phyloP scores from a whole-genome alignment of 2,329 filamentous ascomycete genomes.

The Clonostachys sp. region DNA sequence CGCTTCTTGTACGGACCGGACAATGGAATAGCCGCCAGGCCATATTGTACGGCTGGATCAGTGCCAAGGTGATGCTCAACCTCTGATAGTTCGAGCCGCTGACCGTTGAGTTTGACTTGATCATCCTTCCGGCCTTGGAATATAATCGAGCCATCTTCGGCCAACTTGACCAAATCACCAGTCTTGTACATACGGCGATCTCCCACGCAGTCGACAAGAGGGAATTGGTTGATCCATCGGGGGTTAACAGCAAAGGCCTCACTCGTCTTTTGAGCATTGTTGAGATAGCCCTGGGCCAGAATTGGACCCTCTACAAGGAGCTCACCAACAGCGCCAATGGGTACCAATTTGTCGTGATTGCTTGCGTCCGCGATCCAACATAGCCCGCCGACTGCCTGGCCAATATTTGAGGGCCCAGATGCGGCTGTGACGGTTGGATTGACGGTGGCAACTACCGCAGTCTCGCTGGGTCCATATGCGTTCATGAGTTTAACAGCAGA shows the following conservation, averaged over 20 bases:
- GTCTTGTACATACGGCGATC: constrained; percentile 30
- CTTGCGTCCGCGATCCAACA: not conserved
- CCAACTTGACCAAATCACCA: constrained; percentile 36
- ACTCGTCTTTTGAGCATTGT: constrained; percentile 11
- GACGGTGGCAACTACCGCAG: constrained; percentile 3
- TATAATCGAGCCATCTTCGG: constrained; percentile 14
- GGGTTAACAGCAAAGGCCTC: constrained; percentile 29
- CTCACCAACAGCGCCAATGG: constrained; percentile 15
- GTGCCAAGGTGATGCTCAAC: not conserved
- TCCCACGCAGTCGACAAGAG: not conserved
- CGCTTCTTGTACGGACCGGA: not conserved
- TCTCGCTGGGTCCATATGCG: constrained; percentile 15
- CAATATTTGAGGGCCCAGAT: constrained; percentile 1
- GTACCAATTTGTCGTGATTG: constrained; percentile 5
- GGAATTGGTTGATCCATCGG: constrained; percentile 1
- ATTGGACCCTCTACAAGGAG: constrained; percentile 17
- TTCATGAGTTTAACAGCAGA: constrained; percentile 3
- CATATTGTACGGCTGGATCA: constrained; percentile 4
- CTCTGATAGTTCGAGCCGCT: not conserved
- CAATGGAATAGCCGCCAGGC: constrained; percentile 1
- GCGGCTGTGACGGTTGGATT: not conserved
- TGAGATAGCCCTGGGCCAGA: constrained; percentile 15
- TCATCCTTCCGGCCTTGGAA: too few relatives aligned
- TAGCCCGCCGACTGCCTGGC: not conserved
- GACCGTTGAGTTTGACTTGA: too few relatives aligned